Evolutionary conservation across 441 rosid species (phyloP).

Genomic region (Lepidium campestre): DNA sequence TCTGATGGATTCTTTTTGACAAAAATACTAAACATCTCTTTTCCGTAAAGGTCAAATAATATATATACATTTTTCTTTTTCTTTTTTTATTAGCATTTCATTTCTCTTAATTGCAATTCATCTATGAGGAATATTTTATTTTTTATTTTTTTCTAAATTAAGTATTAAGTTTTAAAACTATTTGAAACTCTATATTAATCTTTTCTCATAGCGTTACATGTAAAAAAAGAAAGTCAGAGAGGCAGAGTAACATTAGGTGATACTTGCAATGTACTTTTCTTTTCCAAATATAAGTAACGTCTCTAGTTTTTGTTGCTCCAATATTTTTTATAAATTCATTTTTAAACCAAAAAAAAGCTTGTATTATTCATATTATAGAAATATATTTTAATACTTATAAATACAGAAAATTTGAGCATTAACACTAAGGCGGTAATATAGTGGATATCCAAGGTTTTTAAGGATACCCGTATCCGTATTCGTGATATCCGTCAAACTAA

Average conservation of each 20-base stretch:
- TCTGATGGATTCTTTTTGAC: slow-evolving; percentile 6
- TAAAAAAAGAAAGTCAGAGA: slow-evolving; percentile 23
- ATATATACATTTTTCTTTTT: not conserved
- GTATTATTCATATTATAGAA: no score
- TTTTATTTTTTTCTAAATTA: no score
- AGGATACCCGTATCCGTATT: no score
- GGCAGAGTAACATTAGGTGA: slow-evolving; percentile 18
- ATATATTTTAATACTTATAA: no score
- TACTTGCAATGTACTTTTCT: slow-evolving; percentile 20
- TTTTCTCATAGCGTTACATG: not conserved
- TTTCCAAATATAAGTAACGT: slow-evolving; percentile 18
- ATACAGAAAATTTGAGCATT: no score
- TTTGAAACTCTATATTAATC: not conserved
- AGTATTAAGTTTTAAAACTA: not conserved
- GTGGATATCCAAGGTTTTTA: no score
- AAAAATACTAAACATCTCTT: slow-evolving; percentile 8
- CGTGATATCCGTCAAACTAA: no score
- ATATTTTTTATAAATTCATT: no score
- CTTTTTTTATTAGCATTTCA: not conserved
- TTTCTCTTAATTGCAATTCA: not conserved
- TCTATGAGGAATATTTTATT: not conserved
- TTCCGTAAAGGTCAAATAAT: slow-evolving; percentile 28
- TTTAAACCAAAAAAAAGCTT: no score
- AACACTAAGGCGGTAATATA: no score
- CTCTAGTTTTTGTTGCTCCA: not conserved